Percentiles rank a stretch among this genome's conserved stretches.
These are phyloP conservation scores for Leccinum sublutescens DNA, from an alignment of 768 basidiomycete species.

Conservation along the genomic window DNA sequence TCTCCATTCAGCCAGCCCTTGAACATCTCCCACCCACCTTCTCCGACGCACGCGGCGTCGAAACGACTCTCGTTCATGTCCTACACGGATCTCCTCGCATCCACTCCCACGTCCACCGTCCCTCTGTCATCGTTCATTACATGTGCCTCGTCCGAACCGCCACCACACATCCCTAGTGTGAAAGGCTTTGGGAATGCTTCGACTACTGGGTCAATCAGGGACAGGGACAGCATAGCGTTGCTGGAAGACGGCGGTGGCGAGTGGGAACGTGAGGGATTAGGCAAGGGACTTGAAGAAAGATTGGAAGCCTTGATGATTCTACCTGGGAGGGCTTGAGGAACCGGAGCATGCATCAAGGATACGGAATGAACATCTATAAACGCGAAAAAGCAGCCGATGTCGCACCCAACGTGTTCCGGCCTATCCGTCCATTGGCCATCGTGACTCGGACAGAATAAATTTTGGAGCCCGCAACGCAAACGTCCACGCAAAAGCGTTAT, in stretches of 20 bases:
- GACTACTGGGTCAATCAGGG: conserved; percentile 28
- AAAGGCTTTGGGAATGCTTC: conserved; percentile 39
- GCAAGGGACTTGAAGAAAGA: conserved; percentile 79
- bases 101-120: conserved; percentile 68
- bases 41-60: conserved; percentile 45
- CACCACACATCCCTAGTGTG: conserved; percentile 73
- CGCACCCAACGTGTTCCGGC: neutral
- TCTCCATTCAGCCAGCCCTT: conserved; percentile 26
- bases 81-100: conserved; percentile 80
- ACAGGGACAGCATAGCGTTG: conserved; percentile 43
- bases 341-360: neutral
- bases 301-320: conserved; percentile 56
- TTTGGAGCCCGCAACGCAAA: neutral
- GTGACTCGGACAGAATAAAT: neutral
- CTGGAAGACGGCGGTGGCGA: conserved; percentile 75
- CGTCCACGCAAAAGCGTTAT: conserved; percentile 4
- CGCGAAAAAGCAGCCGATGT: conserved; percentile 1
- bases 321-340: conserved; percentile 24
- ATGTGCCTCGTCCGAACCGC: conserved; percentile 56
- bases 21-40: conserved; percentile 38
- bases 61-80: conserved; percentile 89
- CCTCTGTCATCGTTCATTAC: conserved; percentile 74
- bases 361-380: neutral
- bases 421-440: neutral
- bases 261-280: conserved; percentile 85